Base-by-base conservation (phyloP, 2,329 filamentous ascomycete species). In the Septoria linicola region DNA sequence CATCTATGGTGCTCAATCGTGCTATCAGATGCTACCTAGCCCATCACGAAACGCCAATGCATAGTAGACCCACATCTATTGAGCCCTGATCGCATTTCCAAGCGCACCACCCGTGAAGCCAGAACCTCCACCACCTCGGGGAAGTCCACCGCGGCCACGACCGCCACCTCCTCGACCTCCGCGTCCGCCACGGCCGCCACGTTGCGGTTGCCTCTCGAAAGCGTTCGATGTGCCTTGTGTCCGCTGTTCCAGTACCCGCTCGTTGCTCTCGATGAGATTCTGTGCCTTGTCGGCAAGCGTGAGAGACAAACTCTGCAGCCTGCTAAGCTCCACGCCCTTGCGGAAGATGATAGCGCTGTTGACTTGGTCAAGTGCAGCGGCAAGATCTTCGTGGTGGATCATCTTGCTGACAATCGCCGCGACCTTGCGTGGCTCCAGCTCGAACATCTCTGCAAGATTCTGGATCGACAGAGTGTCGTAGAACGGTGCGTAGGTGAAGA, bases 401-500 rank as follows among this genome's bases (percentile, higher is more conserved):
- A 99, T 99, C 79, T 95, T 95, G 80, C 89, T 95, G 67, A 99
- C 84, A 49, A 99, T 85, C 30, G 93, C 90, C n/a, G 88, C 80
- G 44, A 96, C 91, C 81, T 97, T 97, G 75, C 86, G 83, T 63
- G 86, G 78, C 51, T 91, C 82, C 19, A 99, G 85, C 74, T 99
- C 93, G 72, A 99, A 99, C 93, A 99, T 99, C 61, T 77, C 79
- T 57, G 89, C 86, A 55, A 99, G 81, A 19, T 91, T 95, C 61
- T 82, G 79, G 63, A 96, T 80, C 54, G 90, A 86, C 54, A 99
- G 83, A 17, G 93, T 97, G 76, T 99, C 93, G 78, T 99, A 99
- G 81, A 95, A 99, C 47, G 93, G 93, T 31, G 95, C 93, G 73
- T 99, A 99, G 49, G 93, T 99, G 81, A 99, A 99, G 64, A 99